Base-by-base conservation (phyloP, 768 basidiomycete genomes). In the Fibroporia radiculosa region DNA sequence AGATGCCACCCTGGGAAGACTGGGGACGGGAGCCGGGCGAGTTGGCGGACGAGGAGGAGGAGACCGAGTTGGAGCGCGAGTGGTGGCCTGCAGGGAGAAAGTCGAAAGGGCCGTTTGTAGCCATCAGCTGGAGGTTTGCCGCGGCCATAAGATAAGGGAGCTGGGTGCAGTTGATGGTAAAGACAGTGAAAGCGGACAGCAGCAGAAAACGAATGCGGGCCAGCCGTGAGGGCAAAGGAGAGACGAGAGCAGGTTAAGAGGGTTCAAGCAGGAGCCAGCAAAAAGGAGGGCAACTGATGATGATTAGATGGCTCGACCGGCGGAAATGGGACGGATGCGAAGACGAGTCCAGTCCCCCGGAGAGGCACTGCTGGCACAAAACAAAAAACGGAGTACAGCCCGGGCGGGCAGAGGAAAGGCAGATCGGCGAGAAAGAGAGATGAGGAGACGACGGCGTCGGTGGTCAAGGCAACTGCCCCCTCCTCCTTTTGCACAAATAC, bases 11-110 rank as follows among this genome's bases (percentile, higher is more conserved):
- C 62, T 84, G 84, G 53, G 85, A 81, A 40, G 86, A 89, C 53
- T 84, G 84, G 29, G 85, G 84, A 19, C 86, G 77, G 37, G 85
- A 84, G 56, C 72, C 73, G 53, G 81, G 77, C 1, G 81, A 84
- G 59, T 79, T 79, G 38, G 82, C 78, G 47, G 82, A 84, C 39
- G 78, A 74, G 29, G 35, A 31, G 46, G 86, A 87, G 33, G 83
- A 83, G 61, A 86, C 74, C 16, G 87, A 90, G 61, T 73, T 77
- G 35, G 86, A 86, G 59, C 87, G 77, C 24, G 86, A 87, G 61
- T 85, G 87, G 60, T 70, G 69, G 51, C 69, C 75, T 31, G 27
- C 35, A 38, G 81, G 78, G 42, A 82, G 67, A 63, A 84, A 86
- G 62, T 87, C 84, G 66, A 85, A 76, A 49, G 82, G 74, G 58